These are phyloP conservation scores for Fragaria nilgerrensis DNA, from an alignment of 306 rosid species.

Conservation along the genomic window DNA sequence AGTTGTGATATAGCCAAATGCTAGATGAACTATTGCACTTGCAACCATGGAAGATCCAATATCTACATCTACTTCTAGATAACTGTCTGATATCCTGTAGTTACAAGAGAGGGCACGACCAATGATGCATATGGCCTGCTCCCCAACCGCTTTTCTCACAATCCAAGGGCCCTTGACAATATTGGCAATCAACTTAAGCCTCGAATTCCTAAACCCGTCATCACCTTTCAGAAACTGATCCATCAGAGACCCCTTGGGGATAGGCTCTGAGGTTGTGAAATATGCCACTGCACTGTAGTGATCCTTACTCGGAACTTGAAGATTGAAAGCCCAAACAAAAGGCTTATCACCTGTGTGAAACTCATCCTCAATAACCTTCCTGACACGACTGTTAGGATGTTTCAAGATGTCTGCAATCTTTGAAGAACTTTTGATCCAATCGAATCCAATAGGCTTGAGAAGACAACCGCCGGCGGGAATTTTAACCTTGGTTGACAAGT, in stretches of 20 bases:
- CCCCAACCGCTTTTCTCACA: slow-evolving; percentile 83
- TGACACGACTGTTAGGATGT: slow-evolving; percentile 55
- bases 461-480: slow-evolving; percentile 67
- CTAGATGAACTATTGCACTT: slow-evolving; percentile 77
- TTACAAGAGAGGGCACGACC: slow-evolving; percentile 72
- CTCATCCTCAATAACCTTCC: slow-evolving; percentile 57
- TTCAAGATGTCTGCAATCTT: slow-evolving; percentile 66
- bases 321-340: slow-evolving; percentile 86
- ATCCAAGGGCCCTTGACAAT: slow-evolving; percentile 87
- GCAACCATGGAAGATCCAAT: slow-evolving; percentile 92
- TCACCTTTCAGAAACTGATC: slow-evolving; percentile 73
- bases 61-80: slow-evolving; percentile 88
- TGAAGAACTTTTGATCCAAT: slow-evolving; percentile 78
- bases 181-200: slow-evolving; percentile 89
- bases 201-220: slow-evolving; percentile 63
- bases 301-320: slow-evolving; percentile 79
- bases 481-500: slow-evolving; percentile 68
- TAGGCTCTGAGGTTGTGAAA: slow-evolving; percentile 51
- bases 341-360: slow-evolving; percentile 61
- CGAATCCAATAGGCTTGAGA: slow-evolving; percentile 85
- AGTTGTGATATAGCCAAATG: slow-evolving; percentile 68
- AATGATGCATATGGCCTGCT: slow-evolving; percentile 87
- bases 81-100: slow-evolving; percentile 47
- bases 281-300: slow-evolving; percentile 70
- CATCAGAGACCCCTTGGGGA: slow-evolving; percentile 60